Evolutionary conservation across 331 rosid genomes (phyloP).

Genomic region (Phaseolus coccineus): DNA sequence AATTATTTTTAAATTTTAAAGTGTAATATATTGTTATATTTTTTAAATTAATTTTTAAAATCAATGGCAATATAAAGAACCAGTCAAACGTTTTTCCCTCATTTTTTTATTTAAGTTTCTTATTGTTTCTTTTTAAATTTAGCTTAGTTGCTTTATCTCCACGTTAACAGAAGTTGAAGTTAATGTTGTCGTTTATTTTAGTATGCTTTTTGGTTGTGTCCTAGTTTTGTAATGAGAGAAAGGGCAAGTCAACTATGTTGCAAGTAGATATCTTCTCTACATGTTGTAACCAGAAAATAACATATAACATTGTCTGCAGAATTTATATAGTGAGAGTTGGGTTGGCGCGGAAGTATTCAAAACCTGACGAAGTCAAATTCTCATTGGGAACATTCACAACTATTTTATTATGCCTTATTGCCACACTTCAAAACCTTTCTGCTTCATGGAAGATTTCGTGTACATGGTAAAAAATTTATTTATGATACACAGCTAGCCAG

Average conservation of each 20-base stretch:
- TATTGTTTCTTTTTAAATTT: background rate
- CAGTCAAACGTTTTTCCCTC: background rate
- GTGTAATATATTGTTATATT: no score
- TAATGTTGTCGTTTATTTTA: background rate
- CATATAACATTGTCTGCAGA: constrained; percentile 32
- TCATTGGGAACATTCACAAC: background rate
- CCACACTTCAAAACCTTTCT: constrained; percentile 15
- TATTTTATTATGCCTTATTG: constrained; percentile 14
- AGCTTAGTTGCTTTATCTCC: background rate
- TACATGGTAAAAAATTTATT: constrained; percentile 25
- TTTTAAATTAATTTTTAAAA: no score
- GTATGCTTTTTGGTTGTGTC: background rate
- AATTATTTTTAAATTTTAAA: no score
- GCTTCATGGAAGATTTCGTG: background rate
- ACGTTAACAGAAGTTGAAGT: background rate
- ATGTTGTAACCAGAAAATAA: constrained; percentile 37
- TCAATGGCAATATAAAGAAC: background rate
- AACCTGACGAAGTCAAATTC: constrained; percentile 20
- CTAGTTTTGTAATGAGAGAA: background rate
- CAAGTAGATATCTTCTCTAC: constrained; percentile 21
- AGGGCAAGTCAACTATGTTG: constrained; percentile 28
- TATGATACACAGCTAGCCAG: background rate
- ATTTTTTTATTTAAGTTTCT: background rate
- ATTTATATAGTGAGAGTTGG: constrained; percentile 2
- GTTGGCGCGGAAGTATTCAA: constrained; percentile 44